Evolutionary conservation across 805 yeast species (phyloP).

Genomic region (Pichia thaimueangensis): DNA sequence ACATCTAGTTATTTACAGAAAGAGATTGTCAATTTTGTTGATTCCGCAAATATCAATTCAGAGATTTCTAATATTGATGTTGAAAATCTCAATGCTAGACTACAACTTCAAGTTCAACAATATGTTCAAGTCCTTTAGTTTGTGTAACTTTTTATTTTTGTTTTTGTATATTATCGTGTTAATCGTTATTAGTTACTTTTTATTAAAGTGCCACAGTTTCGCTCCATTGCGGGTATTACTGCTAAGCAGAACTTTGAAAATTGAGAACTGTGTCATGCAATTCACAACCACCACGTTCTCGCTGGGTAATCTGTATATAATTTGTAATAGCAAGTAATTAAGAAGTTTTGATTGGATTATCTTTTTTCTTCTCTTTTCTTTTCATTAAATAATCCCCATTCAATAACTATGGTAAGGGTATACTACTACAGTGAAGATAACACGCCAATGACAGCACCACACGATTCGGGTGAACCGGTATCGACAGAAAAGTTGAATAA

Average conservation of each 20-base stretch:
- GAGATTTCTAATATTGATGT: slow-evolving; percentile 11
- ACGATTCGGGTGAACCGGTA: slow-evolving; percentile 62
- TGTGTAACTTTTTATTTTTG: no score
- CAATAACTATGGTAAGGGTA: slow-evolving; percentile 15
- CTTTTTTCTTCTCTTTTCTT: not conserved
- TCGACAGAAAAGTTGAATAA: slow-evolving; percentile 40
- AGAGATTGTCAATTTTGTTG: slow-evolving; percentile 4
- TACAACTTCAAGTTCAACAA: slow-evolving; percentile 16
- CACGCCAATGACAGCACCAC: slow-evolving; percentile 57
- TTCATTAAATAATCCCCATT: not conserved
- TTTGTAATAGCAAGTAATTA: no score
- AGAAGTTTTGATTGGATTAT: no score
- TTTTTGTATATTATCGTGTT: no score
- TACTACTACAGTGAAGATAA: slow-evolving; percentile 59
- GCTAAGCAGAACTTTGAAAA: no score
- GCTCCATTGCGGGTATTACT: no score
- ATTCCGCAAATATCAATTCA: not conserved
- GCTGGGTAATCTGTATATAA: no score
- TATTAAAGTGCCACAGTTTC: no score
- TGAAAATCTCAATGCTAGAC: slow-evolving; percentile 7
- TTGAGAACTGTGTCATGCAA: no score
- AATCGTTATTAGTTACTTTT: no score
- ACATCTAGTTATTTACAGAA: slow-evolving; percentile 7
- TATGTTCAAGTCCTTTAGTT: slow-evolving; percentile 19
- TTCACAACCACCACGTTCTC: no score